Evolutionary conservation across 257 asterid species (phyloP).

Genomic region (Nyctanthes arbortristis): DNA sequence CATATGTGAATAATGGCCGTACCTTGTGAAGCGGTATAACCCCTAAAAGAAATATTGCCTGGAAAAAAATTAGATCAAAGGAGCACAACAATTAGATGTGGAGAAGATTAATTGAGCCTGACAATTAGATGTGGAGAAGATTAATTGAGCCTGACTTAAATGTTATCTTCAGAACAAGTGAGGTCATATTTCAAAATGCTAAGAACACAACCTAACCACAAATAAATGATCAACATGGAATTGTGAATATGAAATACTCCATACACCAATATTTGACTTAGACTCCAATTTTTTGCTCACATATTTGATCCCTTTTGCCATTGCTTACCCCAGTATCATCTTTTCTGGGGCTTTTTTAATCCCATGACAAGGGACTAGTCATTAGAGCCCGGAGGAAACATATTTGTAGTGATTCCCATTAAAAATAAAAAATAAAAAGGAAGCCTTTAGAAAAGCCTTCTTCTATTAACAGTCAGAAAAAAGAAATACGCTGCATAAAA

Average conservation of each 20-base stretch:
- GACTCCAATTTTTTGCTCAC: too few relatives aligned
- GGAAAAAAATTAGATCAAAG: conserved; percentile 31
- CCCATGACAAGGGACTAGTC: too few relatives aligned
- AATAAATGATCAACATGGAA: neutral
- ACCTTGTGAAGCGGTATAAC: conserved; percentile 59
- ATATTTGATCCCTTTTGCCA: too few relatives aligned
- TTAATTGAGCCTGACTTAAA: conserved; percentile 15
- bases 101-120: conserved; percentile 4
- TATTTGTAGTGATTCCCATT: too few relatives aligned
- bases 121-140: conserved; percentile 20
- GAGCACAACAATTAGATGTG: conserved; percentile 18
- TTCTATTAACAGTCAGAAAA: too few relatives aligned
- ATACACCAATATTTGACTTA: too few relatives aligned
- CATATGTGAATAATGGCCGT: conserved; percentile 5
- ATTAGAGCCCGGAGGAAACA: too few relatives aligned
- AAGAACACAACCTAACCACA: neutral
- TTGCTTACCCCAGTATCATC: too few relatives aligned
- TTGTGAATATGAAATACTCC: neutral
- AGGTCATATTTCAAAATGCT: neutral
- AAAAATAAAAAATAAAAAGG: too few relatives aligned
- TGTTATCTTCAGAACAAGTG: neutral
- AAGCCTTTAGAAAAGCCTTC: too few relatives aligned
- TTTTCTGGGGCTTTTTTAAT: too few relatives aligned
- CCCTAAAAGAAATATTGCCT: conserved; percentile 62
- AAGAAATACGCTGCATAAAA: too few relatives aligned